Conservation (phyloP, 768 basidiomycete species). For the Paxillus rubicundulus region DNA sequence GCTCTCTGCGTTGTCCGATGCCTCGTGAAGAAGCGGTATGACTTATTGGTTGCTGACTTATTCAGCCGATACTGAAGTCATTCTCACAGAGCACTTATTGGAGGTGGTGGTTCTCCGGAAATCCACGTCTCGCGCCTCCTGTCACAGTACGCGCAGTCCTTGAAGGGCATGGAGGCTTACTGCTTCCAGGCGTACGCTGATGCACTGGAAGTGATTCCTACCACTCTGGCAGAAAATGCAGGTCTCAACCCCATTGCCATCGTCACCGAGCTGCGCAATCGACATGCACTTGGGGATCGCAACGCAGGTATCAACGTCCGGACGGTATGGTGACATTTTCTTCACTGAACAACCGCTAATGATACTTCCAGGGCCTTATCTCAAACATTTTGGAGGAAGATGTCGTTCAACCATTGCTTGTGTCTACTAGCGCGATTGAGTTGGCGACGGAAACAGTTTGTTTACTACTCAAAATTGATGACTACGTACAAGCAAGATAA, state of each 20-base stretch:
- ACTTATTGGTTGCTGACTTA: neutral
- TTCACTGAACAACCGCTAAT: constrained; percentile 5
- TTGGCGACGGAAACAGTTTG: constrained; percentile 98
- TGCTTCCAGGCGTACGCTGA: constrained; percentile 99
- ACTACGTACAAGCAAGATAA: constrained; percentile 80
- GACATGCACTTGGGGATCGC: constrained; percentile 91
- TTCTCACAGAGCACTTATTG: constrained; percentile 74
- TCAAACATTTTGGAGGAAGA: constrained; percentile 98
- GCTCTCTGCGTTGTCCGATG: constrained; percentile 98
- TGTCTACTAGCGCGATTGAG: constrained; percentile 94
- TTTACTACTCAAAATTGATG: constrained; percentile 92
- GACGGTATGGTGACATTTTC: constrained; percentile 55
- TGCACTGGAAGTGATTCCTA: constrained; percentile 96
- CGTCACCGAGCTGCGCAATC: constrained; percentile 95
- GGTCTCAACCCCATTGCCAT: constrained; percentile 97
- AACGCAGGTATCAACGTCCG: constrained; percentile 98
- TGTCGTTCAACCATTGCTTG: constrained; percentile 92
- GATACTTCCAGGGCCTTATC: constrained; percentile 71
- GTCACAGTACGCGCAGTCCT: constrained; percentile 85
- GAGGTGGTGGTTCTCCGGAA: constrained; percentile 96
- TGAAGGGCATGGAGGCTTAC: constrained; percentile 98
- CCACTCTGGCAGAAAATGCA: constrained; percentile 96
- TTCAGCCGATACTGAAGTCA: neutral
- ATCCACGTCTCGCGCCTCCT: constrained; percentile 93
- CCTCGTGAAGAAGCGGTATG: constrained; percentile 95